A percentile compares a stretch with the other conserved stretches of the same genome.
phyloP scores from a whole-genome alignment of 257 asterid species.

The Coffea eugenioides region DNA sequence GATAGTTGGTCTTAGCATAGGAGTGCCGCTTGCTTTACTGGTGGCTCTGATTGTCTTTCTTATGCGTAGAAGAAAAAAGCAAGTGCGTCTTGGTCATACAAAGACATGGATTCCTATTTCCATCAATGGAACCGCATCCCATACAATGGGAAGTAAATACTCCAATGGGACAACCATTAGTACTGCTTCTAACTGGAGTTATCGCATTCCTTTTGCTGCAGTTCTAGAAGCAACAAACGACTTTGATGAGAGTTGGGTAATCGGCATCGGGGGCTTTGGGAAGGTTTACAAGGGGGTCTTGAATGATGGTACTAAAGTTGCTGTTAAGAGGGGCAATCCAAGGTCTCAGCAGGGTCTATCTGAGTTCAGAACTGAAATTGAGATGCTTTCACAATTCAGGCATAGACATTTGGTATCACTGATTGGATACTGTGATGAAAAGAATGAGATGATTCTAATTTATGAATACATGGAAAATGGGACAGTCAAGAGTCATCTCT shows the following conservation, averaged over 20 bases:
- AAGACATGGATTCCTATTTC: slow-evolving; percentile 80
- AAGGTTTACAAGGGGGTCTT: slow-evolving; percentile 76
- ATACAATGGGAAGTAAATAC: slow-evolving; percentile 79
- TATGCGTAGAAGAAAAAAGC: slow-evolving; percentile 41
- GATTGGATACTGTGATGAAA: slow-evolving; percentile 81
- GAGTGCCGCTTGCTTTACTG: slow-evolving; percentile 30
- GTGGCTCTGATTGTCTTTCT: slow-evolving; percentile 36
- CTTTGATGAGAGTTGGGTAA: slow-evolving; percentile 69
- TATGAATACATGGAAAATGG: slow-evolving; percentile 88
- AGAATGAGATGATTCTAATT: slow-evolving; percentile 71
- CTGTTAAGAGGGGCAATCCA: slow-evolving; percentile 80
- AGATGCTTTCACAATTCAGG: slow-evolving; percentile 83
- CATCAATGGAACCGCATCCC: slow-evolving; percentile 55
- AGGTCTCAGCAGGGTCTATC: slow-evolving; percentile 73
- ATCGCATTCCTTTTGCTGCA: slow-evolving; percentile 74
- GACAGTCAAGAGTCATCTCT: slow-evolving; percentile 69
- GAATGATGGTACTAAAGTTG: slow-evolving; percentile 63
- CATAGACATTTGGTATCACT: slow-evolving; percentile 81
- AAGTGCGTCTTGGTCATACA: slow-evolving; percentile 43
- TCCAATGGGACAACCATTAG: slow-evolving; percentile 75
- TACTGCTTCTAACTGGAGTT: slow-evolving; percentile 58
- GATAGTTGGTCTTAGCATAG: slow-evolving; percentile 65
- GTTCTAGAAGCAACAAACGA: slow-evolving; percentile 65
- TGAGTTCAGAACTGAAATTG: slow-evolving; percentile 80
- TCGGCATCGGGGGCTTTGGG: slow-evolving; percentile 88